Conservation (phyloP, 495 filamentous ascomycete genomes). For the Talaromyces nanjingensis region DNA sequence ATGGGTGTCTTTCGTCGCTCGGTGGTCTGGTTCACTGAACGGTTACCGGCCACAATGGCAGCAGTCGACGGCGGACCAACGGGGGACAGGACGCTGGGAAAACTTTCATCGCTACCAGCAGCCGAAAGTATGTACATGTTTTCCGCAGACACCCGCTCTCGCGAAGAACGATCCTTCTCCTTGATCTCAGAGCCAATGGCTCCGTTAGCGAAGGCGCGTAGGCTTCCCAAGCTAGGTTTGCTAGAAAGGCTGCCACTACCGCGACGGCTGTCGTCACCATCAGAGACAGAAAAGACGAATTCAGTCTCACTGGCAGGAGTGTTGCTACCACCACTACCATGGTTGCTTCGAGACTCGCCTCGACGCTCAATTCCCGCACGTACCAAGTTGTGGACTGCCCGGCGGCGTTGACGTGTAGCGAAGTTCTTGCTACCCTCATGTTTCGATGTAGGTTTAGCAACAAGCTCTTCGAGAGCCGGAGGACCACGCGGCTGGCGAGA, state of each 20-base stretch:
- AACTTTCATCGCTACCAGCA: constrained; percentile 51
- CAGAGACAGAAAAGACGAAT: constrained; percentile 74
- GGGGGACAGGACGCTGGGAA: constrained; percentile 46
- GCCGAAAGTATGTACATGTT: constrained; percentile 26
- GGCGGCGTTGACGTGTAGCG: constrained; percentile 83
- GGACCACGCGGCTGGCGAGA: constrained; percentile 89
- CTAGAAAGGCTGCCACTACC: constrained; percentile 75
- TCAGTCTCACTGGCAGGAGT: constrained; percentile 87
- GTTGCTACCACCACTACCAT: constrained; percentile 62
- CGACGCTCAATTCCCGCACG: constrained; percentile 85
- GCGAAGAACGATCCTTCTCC: constrained; percentile 53
- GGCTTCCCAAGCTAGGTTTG: constrained; percentile 69
- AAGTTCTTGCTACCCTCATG: constrained; percentile 99
- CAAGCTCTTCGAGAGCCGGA: constrained; percentile 85
- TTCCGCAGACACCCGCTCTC: constrained; percentile 50
- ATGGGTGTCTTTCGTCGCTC: constrained; percentile 75
- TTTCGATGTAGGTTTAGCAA: constrained; percentile 83
- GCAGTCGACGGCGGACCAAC: constrained; percentile 36
- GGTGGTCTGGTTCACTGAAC: constrained; percentile 37
- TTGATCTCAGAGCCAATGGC: constrained; percentile 82
- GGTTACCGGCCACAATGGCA: constrained; percentile 41
- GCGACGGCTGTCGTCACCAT: constrained; percentile 71
- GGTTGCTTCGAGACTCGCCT: constrained; percentile 52
- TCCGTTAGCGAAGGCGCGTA: constrained; percentile 69
- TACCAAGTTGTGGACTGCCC: constrained; percentile 84